phyloP scores from a whole-genome alignment of 2,329 filamentous ascomycete species.

The Aspergillus jensenii region DNA sequence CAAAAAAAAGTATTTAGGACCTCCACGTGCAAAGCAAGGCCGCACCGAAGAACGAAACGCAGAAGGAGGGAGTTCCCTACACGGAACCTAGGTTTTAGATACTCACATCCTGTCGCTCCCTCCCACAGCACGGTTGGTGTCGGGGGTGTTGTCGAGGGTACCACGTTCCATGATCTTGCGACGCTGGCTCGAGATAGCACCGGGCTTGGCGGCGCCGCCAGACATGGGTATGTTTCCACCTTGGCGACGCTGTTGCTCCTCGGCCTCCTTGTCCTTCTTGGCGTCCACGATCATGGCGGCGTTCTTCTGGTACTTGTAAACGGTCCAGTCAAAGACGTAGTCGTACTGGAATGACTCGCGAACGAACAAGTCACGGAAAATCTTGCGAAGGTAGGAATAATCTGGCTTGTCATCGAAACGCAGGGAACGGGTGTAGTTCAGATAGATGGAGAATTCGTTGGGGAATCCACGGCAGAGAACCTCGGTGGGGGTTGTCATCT shows the following conservation, averaged over 20 bases:
- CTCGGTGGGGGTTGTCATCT: constrained; percentile 99
- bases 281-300: constrained; percentile 90
- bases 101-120: constrained; percentile 97
- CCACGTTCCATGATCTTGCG: constrained; percentile 79
- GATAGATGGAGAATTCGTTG: constrained; percentile 98
- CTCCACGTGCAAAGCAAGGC: constrained; percentile 76
- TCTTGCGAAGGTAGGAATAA: constrained; percentile 99
- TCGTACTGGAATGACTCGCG: constrained; percentile 99
- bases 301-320: constrained; percentile 99
- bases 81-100: constrained; percentile 70
- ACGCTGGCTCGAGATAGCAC: constrained; percentile 72
- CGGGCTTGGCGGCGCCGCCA: constrained; percentile 65
- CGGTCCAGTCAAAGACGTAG: constrained; percentile 99
- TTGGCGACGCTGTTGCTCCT: constrained; percentile 70
- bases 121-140: constrained; percentile 72
- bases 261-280: constrained; percentile 70
- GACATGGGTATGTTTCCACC: constrained; percentile 59
- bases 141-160: constrained; percentile 66
- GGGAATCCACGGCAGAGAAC: constrained; percentile 98
- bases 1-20: constrained; percentile 38
- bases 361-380: constrained; percentile 99
- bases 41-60: constrained; percentile 71
- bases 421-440: constrained; percentile 98
- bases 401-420: constrained; percentile 99
- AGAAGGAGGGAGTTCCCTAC: constrained; percentile 78